Conservation (phyloP, 441 rosid genomes). For the Omphalea diandra region DNA sequence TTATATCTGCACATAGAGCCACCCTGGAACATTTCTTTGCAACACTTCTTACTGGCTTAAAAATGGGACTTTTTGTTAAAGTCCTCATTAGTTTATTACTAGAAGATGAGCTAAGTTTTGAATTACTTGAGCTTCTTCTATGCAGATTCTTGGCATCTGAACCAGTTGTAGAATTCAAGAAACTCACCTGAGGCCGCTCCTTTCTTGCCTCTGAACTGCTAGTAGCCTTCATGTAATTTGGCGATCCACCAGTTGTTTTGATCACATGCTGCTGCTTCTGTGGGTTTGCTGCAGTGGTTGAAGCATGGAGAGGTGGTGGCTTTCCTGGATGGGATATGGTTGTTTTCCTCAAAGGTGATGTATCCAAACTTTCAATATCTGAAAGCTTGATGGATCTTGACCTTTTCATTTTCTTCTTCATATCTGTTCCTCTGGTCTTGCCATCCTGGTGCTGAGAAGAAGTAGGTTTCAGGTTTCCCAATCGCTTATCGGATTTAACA, state of each 20-base stretch:
- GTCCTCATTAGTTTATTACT: slow-evolving; percentile 42
- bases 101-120: slow-evolving; percentile 35
- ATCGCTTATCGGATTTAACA: slow-evolving; percentile 45
- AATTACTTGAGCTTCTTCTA: slow-evolving; percentile 28
- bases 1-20: slow-evolving; percentile 44
- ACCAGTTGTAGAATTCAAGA: slow-evolving; percentile 25
- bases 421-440: slow-evolving; percentile 60
- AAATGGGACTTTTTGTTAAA: slow-evolving; percentile 61
- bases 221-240: slow-evolving; percentile 90
- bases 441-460: slow-evolving; percentile 46
- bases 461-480: slow-evolving; percentile 40
- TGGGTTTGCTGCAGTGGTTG: slow-evolving; percentile 24
- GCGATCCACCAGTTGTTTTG: slow-evolving; percentile 41
- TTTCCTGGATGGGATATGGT: slow-evolving; percentile 48
- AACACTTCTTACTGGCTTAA: slow-evolving; percentile 48
- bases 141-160: slow-evolving; percentile 33
- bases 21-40: slow-evolving; percentile 44
- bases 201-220: slow-evolving; percentile 80
- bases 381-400: slow-evolving; percentile 54
- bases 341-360: slow-evolving; percentile 33
- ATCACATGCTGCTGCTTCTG: slow-evolving; percentile 38
- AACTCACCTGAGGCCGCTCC: slow-evolving; percentile 50
- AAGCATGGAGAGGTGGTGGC: slow-evolving; percentile 34
- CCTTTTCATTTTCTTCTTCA: slow-evolving; percentile 76
- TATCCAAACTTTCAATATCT: slow-evolving; percentile 35